Evolutionary conservation across 768 basidiomycete genomes (phyloP).

Genomic region (Kwoniella europaea): DNA sequence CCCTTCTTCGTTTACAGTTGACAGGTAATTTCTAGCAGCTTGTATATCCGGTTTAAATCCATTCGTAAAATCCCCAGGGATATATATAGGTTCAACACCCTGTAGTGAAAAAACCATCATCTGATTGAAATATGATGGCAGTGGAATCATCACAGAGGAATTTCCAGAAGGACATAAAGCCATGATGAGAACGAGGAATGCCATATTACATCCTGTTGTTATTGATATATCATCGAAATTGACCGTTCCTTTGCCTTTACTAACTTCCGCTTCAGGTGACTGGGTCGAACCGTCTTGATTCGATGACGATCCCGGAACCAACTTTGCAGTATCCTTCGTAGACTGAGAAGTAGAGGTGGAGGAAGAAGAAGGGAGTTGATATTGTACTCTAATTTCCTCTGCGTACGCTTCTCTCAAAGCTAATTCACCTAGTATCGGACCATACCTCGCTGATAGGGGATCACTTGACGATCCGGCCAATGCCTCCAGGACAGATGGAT

Average conservation of each 20-base stretch:
- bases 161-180: constrained; percentile 71
- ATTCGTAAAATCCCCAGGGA: constrained; percentile 63
- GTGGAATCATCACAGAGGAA: constrained; percentile 70
- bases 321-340: background rate
- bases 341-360: background rate
- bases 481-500: constrained; percentile 63
- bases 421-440: constrained; percentile 67
- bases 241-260: constrained; percentile 48
- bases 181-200: constrained; percentile 70
- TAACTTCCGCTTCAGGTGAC: background rate
- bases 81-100: constrained; percentile 66
- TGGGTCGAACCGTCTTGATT: background rate
- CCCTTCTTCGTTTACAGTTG: constrained; percentile 59
- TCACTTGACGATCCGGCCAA: constrained; percentile 62
- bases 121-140: constrained; percentile 66
- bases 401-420: constrained; percentile 64
- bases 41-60: constrained; percentile 69
- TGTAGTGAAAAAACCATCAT: constrained; percentile 71
- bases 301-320: background rate
- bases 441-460: constrained; percentile 63
- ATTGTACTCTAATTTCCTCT: constrained; percentile 68
- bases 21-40: constrained; percentile 46
- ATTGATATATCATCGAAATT: constrained; percentile 67
- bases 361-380: constrained; percentile 59
- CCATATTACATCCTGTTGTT: constrained; percentile 75